Evolutionary conservation across 306 rosid species (phyloP), one percentile per base, ranked within the genome.

Genomic region (Lathyrus sativus): DNA sequence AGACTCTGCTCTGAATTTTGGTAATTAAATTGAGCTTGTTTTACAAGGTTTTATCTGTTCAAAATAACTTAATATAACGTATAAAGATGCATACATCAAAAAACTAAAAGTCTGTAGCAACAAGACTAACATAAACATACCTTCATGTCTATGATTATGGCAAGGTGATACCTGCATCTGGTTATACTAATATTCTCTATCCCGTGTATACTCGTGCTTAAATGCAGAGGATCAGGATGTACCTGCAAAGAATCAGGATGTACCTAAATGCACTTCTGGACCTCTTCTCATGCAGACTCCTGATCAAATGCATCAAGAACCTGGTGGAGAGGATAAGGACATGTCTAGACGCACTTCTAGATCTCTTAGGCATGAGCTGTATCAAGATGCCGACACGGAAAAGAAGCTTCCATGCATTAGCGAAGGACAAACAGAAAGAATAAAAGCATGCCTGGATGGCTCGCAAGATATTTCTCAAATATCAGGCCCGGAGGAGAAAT

Each of bases 401-500:
- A 70, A 76, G 76, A 76, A 28, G 35, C 54, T 71, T 55, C 11
- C 61, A 33, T 62, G 78, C 67, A 70, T 65, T 28, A 49, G 58
- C 22, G 78, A 77, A 72, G 86, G 74, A 56, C 81, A 74, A 76
- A 75, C 72, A 58, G 68, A 48, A 53, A 58, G 76, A 75, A 68
- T 72, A 70, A 72, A 86, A 78, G 13, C 74, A 57, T 35, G 35
- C 76, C 43, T 77, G 19, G 70, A 79, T 69, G 74, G 68, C 60
- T 73, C 84, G 4, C 87, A 70, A 65, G 89, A 88, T 76, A 57
- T 60, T 50, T 89, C 96, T 79, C 96, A 92, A 81, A 88, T 92
- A 78, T 92, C 96, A 41, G 95, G 86, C 53, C 92, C 95, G 68
- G 87, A 65, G 67, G 73, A 81, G 72, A 92, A 74, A 79, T 82